Percentiles rank a stretch among this genome's conserved stretches.
These are phyloP conservation scores for Pestalotiopsis sp. DNA, from an alignment of 2,329 filamentous ascomycete species.

Conservation along the genomic window DNA sequence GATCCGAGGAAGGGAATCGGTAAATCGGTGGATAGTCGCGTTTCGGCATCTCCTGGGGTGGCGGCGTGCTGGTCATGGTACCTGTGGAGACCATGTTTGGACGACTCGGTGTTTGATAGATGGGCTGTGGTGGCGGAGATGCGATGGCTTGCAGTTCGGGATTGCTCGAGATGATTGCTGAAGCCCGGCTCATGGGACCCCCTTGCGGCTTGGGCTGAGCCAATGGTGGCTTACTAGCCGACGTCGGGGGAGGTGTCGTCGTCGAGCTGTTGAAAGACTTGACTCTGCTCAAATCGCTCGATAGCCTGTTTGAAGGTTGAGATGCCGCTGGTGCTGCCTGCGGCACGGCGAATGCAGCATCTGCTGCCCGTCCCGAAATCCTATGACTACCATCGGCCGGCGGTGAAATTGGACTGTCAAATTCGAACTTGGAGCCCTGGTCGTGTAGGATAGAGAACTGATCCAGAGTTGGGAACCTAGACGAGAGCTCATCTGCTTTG, in stretches of 20 bases:
- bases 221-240: slow-evolving; percentile 35
- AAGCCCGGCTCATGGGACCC: slow-evolving; percentile 58
- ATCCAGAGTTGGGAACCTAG: slow-evolving; percentile 85
- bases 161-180: slow-evolving; percentile 62
- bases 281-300: slow-evolving; percentile 29
- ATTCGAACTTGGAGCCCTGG: slow-evolving; percentile 80
- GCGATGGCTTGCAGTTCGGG: slow-evolving; percentile 62
- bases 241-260: slow-evolving; percentile 31
- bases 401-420: slow-evolving; percentile 60
- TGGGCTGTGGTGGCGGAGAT: slow-evolving; percentile 38
- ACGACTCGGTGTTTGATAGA: slow-evolving; percentile 30
- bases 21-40: slow-evolving; percentile 38
- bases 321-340: slow-evolving; percentile 25
- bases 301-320: slow-evolving; percentile 30
- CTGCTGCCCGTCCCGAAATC: slow-evolving; percentile 75
- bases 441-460: slow-evolving; percentile 92
- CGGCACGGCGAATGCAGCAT: slow-evolving; percentile 73
- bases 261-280: slow-evolving; percentile 24
- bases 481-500: slow-evolving; percentile 75
- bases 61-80: slow-evolving; percentile 72
- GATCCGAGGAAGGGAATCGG: slow-evolving; percentile 41
- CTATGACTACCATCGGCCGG: slow-evolving; percentile 61
- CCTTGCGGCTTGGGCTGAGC: slow-evolving; percentile 38
- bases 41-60: slow-evolving; percentile 45
- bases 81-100: slow-evolving; percentile 59